Evolutionary conservation across 768 basidiomycete species (phyloP), one percentile per base, ranked within the genome.

Genomic region (Boletellus ananiceps): DNA sequence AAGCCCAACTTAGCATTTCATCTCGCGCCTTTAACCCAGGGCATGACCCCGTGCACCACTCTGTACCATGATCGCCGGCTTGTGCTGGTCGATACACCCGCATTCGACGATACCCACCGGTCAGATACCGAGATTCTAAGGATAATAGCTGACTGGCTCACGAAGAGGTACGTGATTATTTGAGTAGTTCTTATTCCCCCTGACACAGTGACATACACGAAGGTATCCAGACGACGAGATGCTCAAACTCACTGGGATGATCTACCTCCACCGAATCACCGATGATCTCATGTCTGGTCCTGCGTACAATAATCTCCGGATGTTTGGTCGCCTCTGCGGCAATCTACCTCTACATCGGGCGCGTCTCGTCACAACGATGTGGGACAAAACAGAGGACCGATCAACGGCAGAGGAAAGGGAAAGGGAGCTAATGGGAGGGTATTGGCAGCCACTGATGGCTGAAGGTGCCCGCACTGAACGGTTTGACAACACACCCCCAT

Each of bases 331-430:
- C 21, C 49, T 74, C 15, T 74, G 74, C 35, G 73, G 73, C 4
- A 29, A 57, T 9, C 18, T 52, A 4, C 57, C 64, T 7, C 44
- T 68, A 23, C 54, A 15, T 32, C 69, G 69, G 16, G 58, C 69
- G 5, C 54, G 64, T 16, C 51, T 74, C 13, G 57, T 67, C n/a
- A 74, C 72, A 1, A 73, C 68, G 2, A 71, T 69, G 66, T 74
- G 71, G 73, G 61, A 62, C 39, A 27, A 8, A 1, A 61, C 58
- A 14, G 61, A 43, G 18, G 64, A 64, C 31, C 23, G 1, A 5
- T 8, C 12, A 1, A 14, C 52, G 9, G 53, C 35, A n/a, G 50
- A 46, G 8, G 42, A 23, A 2, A 50, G 49, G 21, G 68, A 71
- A 40, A 8, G 15, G 0, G 51, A 72, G 39, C 63, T 72, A 23